Conservation (phyloP, 2,329 filamentous ascomycete species). For the Sclerotiophoma versabilis region DNA sequence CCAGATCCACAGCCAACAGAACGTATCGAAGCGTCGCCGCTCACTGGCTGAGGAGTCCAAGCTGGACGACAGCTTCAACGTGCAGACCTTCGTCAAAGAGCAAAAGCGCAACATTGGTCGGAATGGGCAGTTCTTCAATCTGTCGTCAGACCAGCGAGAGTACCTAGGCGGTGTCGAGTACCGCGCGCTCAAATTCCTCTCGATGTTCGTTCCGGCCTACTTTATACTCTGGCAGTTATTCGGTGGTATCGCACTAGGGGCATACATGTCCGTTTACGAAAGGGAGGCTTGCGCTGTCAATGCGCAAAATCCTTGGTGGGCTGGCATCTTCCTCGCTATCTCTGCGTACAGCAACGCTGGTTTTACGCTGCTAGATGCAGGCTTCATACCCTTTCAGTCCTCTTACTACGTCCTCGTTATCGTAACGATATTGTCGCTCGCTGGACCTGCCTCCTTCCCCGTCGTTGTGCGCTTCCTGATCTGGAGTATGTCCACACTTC, state of each 20-base stretch:
- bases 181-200: constrained; percentile 31
- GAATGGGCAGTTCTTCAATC: constrained; percentile 30
- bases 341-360: constrained; percentile 31
- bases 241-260: constrained; percentile 29
- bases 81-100: constrained; percentile 31
- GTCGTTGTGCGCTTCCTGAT: constrained; percentile 28
- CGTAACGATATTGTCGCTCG: constrained; percentile 29
- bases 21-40: constrained; percentile 24
- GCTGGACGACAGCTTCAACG: constrained; percentile 25
- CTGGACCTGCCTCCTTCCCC: constrained; percentile 28
- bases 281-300: constrained; percentile 29
- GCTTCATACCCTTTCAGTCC: constrained; percentile 29
- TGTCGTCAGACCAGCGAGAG: constrained; percentile 30
- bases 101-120: constrained; percentile 32
- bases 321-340: constrained; percentile 23
- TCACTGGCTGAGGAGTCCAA: constrained; percentile 25
- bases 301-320: constrained; percentile 29
- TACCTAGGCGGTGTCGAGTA: constrained; percentile 32
- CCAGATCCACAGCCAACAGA: constrained; percentile 25
- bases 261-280: constrained; percentile 29
- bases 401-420: constrained; percentile 29
- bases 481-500: constrained; percentile 27
- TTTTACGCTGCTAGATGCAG: constrained; percentile 29
- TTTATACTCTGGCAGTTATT: constrained; percentile 31
- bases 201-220: constrained; percentile 25